A percentile compares a stretch with the other conserved stretches of the same genome.
Conservation (phyloP, 2,329 filamentous ascomycete species). For the Aspergillus ruber region DNA sequence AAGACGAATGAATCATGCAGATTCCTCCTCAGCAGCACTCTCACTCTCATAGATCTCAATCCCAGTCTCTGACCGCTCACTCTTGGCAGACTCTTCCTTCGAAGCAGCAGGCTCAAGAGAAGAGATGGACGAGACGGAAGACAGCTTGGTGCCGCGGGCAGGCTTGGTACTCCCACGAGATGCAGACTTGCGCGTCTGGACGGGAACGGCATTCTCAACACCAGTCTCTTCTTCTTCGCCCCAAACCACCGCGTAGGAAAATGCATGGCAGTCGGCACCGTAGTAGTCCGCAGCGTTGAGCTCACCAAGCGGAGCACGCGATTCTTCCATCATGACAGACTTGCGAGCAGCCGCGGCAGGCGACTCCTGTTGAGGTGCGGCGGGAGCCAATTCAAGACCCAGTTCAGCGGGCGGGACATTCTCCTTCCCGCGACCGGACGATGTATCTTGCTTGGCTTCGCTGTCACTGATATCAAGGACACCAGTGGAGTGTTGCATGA, state of each 20-base stretch:
- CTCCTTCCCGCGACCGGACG: constrained; percentile 66
- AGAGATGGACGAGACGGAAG: constrained; percentile 21
- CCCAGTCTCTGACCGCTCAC: constrained; percentile 46
- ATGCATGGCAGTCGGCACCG: constrained; percentile 57
- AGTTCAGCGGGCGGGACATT: constrained; percentile 67
- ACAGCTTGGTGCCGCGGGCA: constrained; percentile 13
- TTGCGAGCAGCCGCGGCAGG: constrained; percentile 25
- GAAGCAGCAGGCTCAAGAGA: constrained; percentile 14
- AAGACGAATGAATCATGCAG: not conserved
- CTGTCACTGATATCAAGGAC: constrained; percentile 85
- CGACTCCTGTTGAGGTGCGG: constrained; percentile 15
- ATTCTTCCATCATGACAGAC: constrained; percentile 57
- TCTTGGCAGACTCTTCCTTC: constrained; percentile 44
- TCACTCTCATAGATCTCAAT: constrained; percentile 66
- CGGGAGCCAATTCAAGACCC: constrained; percentile 55
- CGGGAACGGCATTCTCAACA: constrained; percentile 11
- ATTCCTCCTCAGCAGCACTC: constrained; percentile 52
- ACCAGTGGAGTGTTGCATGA: constrained; percentile 85
- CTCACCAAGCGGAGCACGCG: constrained; percentile 60
- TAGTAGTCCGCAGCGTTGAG: constrained; percentile 64
- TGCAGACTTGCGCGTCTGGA: constrained; percentile 2
- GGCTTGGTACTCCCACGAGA: constrained; percentile 2
- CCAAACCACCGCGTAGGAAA: constrained; percentile 56
- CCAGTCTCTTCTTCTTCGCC: constrained; percentile 25
- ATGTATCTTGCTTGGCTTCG: constrained; percentile 54